A percentile compares a stretch with the other conserved stretches of the same genome.
These are phyloP conservation scores for Cladosporium sp. DNA, from an alignment of 2,329 filamentous ascomycete species.

Conservation along the genomic window DNA sequence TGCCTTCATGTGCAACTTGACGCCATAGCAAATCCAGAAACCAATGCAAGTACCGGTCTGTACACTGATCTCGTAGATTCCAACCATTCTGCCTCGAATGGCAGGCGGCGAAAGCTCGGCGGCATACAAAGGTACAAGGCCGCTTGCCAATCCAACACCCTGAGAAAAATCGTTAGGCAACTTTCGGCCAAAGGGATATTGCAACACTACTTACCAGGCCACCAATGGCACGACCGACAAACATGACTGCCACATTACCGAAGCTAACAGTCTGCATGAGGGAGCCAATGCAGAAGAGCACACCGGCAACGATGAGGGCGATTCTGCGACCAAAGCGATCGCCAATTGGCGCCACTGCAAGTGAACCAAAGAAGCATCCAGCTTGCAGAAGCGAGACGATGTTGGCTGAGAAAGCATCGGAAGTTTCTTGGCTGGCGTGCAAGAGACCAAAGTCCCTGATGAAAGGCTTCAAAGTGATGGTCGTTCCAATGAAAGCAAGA, in stretches of 20 bases:
- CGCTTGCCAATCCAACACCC: conserved; percentile 28
- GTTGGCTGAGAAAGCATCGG: conserved; percentile 18
- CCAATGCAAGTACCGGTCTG: conserved; percentile 28
- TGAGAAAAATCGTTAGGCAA: conserved; percentile 25
- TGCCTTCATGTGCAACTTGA: conserved; percentile 19
- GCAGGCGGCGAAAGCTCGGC: conserved; percentile 27
- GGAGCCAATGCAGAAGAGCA: conserved; percentile 16
- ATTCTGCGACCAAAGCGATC: conserved; percentile 14
- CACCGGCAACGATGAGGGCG: conserved; percentile 14
- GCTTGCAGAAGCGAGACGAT: conserved; percentile 18
- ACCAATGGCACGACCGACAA: conserved; percentile 28
- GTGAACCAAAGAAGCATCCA: conserved; percentile 17
- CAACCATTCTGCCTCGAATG: conserved; percentile 32
- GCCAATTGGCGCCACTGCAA: conserved; percentile 13
- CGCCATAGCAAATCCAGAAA: conserved; percentile 34
- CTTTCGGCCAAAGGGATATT: too few relatives aligned
- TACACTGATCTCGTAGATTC: conserved; percentile 27
- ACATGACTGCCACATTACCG: conserved; percentile 41
- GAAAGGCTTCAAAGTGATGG: conserved; percentile 18
- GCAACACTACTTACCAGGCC: conserved; percentile 20
- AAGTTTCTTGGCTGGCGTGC: conserved; percentile 1
- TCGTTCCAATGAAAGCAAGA: conserved; percentile 20
- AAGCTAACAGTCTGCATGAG: conserved; percentile 40
- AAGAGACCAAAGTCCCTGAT: conserved; percentile 16
- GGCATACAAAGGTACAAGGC: conserved; percentile 30